These are phyloP conservation scores for Globisporangium apiculatum DNA, from an alignment of 352 stramenopile genomes.

Conservation along the genomic window DNA sequence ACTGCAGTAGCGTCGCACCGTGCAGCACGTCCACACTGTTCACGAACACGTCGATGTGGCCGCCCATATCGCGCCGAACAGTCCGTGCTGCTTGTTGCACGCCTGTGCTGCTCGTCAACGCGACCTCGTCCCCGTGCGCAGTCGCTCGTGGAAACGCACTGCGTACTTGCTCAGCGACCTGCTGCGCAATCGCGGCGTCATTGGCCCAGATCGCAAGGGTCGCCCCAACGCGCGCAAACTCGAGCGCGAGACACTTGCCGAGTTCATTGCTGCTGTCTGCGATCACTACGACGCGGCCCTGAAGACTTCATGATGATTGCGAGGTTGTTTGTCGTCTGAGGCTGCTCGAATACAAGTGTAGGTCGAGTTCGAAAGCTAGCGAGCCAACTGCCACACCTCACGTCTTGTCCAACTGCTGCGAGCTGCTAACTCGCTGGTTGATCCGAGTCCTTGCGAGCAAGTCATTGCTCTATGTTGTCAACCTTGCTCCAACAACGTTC, in stretches of 20 bases:
- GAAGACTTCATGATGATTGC: too few species aligned
- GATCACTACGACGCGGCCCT: too few species aligned
- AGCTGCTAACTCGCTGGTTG: too few species aligned
- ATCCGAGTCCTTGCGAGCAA: too few species aligned
- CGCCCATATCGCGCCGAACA: conserved; percentile 12
- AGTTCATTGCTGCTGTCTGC: background rate
- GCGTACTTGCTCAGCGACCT: background rate
- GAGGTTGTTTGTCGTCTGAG: too few species aligned
- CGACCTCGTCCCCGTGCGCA: conserved; percentile 13
- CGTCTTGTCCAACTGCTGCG: background rate
- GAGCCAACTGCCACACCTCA: background rate
- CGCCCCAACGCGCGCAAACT: too few species aligned
- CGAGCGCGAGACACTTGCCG: conserved; percentile 7
- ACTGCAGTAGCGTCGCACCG: conserved; percentile 27
- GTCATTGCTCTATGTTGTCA: too few species aligned
- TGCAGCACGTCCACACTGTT: conserved; percentile 46
- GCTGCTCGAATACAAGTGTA: too few species aligned
- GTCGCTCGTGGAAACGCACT: background rate
- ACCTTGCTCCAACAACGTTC: too few species aligned
- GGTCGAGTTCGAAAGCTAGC: background rate
- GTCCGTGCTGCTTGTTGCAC: conserved; percentile 10
- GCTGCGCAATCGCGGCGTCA: conserved; percentile 4
- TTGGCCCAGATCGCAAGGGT: conserved; percentile 9
- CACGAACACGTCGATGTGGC: conserved; percentile 26
- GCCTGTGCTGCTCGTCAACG: conserved; percentile 12